Conservation (phyloP, 2,329 filamentous ascomycete species). For the Penicillium italicum region DNA sequence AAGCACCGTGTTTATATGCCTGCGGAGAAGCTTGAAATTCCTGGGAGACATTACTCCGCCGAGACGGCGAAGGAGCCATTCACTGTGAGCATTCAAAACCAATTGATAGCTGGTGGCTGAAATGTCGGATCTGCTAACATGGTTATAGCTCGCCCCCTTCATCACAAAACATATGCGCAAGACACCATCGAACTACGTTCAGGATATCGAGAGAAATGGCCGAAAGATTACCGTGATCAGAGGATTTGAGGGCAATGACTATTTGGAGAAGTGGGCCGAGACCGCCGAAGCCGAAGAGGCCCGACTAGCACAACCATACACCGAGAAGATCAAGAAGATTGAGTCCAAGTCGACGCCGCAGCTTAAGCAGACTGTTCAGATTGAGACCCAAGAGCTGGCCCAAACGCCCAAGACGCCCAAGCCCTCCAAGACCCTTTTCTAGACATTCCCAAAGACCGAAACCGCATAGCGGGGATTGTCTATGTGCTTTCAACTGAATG, state of each 20-base stretch:
- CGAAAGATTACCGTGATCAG: constrained; percentile 26
- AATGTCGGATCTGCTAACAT: constrained; percentile 7
- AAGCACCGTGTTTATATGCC: constrained; percentile 84
- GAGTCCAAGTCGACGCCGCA: neutral
- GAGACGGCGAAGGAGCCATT: constrained; percentile 5
- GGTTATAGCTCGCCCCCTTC: constrained; percentile 44
- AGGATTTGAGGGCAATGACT: constrained; percentile 36
- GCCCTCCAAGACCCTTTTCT: neutral
- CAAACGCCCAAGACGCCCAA: neutral
- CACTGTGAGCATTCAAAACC: constrained; percentile 12
- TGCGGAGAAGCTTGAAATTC: constrained; percentile 4
- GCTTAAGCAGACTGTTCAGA: neutral
- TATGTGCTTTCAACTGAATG: neutral
- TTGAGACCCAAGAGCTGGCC: neutral
- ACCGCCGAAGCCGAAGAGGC: constrained; percentile 35
- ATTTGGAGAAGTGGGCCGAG: constrained; percentile 39
- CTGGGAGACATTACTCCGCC: neutral
- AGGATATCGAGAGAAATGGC: constrained; percentile 31
- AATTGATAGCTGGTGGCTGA: neutral
- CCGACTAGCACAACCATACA: neutral
- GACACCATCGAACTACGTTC: constrained; percentile 23
- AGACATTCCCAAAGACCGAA: neutral
- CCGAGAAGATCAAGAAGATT: neutral
- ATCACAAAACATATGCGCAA: constrained; percentile 41
- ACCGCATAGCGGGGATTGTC: neutral